Percentiles rank a stretch among this genome's conserved stretches.
Evolutionary conservation across 2,329 filamentous ascomycete species (phyloP).

Genomic region (Fusarium torulosum): DNA sequence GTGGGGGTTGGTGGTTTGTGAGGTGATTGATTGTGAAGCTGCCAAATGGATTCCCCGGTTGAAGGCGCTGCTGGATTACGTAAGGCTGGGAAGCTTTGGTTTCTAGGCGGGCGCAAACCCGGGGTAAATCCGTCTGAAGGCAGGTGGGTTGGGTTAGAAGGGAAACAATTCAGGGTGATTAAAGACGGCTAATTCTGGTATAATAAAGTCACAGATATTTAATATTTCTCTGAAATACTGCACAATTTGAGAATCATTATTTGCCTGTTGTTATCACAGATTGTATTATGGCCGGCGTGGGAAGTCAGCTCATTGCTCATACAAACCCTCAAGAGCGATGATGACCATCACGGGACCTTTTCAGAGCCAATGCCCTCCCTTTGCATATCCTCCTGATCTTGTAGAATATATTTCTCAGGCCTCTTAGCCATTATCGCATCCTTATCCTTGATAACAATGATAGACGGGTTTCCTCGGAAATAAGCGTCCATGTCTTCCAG

Average conservation of each 20-base stretch:
- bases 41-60: conserved; percentile 31
- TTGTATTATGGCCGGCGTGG: too few relatives aligned
- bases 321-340: neutral
- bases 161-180: too few relatives aligned
- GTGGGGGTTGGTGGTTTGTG: conserved; percentile 29
- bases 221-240: too few relatives aligned
- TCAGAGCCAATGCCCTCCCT: neutral
- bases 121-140: conserved; percentile 14
- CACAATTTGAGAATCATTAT: too few relatives aligned
- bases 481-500: conserved; percentile 53
- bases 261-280: too few relatives aligned
- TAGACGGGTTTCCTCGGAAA: conserved; percentile 53
- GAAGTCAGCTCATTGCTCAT: neutral
- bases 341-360: neutral
- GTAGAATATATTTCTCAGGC: conserved; percentile 23
- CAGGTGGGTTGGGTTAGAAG: too few relatives aligned
- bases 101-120: neutral
- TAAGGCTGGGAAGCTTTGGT: conserved; percentile 32
- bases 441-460: conserved; percentile 62
- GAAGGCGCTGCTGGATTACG: conserved; percentile 41
- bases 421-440: conserved; percentile 58
- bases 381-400: conserved; percentile 22
- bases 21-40: conserved; percentile 48
- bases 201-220: too few relatives aligned
- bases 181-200: too few relatives aligned